Percentiles rank a stretch among this genome's conserved stretches.
Evolutionary conservation across 768 basidiomycete genomes (phyloP).

Genomic region (Lentinula aciculospora): DNA sequence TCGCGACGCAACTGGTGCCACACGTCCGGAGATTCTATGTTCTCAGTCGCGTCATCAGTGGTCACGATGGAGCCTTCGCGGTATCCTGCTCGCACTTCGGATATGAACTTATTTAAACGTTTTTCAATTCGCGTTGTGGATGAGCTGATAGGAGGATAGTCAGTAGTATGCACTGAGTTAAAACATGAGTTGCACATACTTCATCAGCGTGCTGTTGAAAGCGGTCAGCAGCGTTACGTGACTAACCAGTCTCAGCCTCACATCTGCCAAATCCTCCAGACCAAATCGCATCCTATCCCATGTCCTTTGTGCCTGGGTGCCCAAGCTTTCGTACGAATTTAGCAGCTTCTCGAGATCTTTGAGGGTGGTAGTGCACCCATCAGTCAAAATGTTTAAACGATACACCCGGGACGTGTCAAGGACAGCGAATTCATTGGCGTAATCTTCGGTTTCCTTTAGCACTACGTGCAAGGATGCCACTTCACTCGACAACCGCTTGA

Average conservation of each 20-base stretch:
- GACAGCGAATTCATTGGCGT: background rate
- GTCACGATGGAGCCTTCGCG: slow-evolving; percentile 14
- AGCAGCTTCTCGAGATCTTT: slow-evolving; percentile 11
- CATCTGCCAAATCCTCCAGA: slow-evolving; percentile 11
- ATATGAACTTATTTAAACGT: slow-evolving; percentile 11
- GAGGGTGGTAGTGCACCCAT: slow-evolving; percentile 4
- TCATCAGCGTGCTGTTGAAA: slow-evolving; percentile 10
- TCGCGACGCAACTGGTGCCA: slow-evolving; percentile 12
- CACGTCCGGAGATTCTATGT: slow-evolving; percentile 13
- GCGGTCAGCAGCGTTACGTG: slow-evolving; percentile 9
- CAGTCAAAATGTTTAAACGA: slow-evolving; percentile 8
- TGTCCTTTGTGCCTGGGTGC: slow-evolving; percentile 12
- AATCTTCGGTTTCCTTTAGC: slow-evolving; percentile 8
- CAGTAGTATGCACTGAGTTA: background rate
- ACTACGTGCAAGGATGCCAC: slow-evolving; percentile 8
- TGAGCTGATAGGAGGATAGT: slow-evolving; percentile 6
- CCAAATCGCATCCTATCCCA: slow-evolving; percentile 17
- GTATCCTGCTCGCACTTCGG: slow-evolving; percentile 12
- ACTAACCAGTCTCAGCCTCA: slow-evolving; percentile 9
- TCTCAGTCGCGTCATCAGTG: slow-evolving; percentile 2
- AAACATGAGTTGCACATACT: slow-evolving; percentile 1
- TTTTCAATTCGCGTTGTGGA: slow-evolving; percentile 11
- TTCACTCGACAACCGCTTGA: slow-evolving; percentile 2
- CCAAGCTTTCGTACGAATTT: slow-evolving; percentile 10
- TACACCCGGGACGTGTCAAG: slow-evolving; percentile 10